Percentiles rank a stretch among this genome's conserved stretches.
phyloP scores from a whole-genome alignment of 1,284 basidiomycete genomes.

The Phlebopus sp. region DNA sequence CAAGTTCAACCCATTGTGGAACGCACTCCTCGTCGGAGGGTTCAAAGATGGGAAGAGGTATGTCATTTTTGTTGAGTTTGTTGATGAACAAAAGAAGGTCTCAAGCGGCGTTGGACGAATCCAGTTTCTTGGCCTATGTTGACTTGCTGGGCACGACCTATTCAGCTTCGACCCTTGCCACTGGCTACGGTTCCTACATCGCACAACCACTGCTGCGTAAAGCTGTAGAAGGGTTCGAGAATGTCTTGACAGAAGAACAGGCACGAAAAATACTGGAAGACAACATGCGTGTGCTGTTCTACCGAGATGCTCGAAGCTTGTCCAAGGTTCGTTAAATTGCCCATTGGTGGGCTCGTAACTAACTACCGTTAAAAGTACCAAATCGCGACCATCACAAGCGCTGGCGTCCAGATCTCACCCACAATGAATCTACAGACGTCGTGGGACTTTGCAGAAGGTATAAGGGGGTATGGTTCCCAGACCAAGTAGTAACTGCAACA shows the following conservation, averaged over 20 bases:
- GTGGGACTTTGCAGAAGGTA: constrained; percentile 92
- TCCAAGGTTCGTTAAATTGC: constrained; percentile 74
- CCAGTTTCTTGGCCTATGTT: constrained; percentile 89
- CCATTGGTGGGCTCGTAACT: not conserved
- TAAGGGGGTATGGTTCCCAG: constrained; percentile 83
- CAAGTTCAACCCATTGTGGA: constrained; percentile 96
- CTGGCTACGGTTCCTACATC: constrained; percentile 94
- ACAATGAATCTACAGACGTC: constrained; percentile 74
- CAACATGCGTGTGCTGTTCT: constrained; percentile 94
- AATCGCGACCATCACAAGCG: constrained; percentile 84
- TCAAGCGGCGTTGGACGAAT: not conserved
- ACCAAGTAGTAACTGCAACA: constrained; percentile 43
- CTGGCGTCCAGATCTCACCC: constrained; percentile 81
- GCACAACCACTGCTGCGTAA: constrained; percentile 91
- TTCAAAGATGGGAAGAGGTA: constrained; percentile 78
- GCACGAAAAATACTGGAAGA: constrained; percentile 81
- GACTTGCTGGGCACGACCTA: constrained; percentile 98
- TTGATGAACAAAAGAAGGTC: not conserved
- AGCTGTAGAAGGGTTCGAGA: constrained; percentile 83
- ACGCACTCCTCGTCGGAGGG: constrained; percentile 92
- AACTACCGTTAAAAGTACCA: constrained; percentile 70
- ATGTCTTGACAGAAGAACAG: constrained; percentile 74
- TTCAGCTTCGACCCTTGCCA: constrained; percentile 90
- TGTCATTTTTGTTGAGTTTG: constrained; percentile 17
- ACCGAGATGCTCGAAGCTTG: constrained; percentile 93